Conservation (phyloP, 805 yeast genomes). For the Lipomyces sp. region DNA sequence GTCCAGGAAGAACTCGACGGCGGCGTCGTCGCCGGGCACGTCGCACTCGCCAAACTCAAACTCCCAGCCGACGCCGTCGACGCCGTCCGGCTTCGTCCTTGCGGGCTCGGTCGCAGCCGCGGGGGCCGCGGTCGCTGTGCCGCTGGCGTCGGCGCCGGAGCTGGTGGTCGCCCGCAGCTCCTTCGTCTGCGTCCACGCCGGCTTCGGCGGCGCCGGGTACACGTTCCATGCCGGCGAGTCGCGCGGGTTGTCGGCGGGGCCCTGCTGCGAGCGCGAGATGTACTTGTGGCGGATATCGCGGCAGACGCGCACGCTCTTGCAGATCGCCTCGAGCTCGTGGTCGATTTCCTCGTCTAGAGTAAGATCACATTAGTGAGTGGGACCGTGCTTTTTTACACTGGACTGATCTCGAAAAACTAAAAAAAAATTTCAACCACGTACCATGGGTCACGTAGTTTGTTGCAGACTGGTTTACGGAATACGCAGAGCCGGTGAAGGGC, state of each 20-base stretch:
- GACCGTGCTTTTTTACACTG: too few relatives aligned
- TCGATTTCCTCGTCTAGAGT: slow-evolving; percentile 22
- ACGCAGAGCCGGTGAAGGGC: too few relatives aligned
- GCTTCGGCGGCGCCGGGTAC: slow-evolving; percentile 92
- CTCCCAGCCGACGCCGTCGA: slow-evolving; percentile 43
- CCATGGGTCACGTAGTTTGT: too few relatives aligned
- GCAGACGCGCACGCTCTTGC: slow-evolving; percentile 46
- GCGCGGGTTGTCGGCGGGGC: slow-evolving; percentile 78
- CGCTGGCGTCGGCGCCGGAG: slow-evolving; percentile 32
- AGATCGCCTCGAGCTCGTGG: slow-evolving; percentile 39
- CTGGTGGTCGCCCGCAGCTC: slow-evolving; percentile 48
- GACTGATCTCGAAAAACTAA: too few relatives aligned
- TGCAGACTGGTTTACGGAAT: too few relatives aligned
- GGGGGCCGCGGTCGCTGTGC: slow-evolving; percentile 25
- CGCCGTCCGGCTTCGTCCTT: slow-evolving; percentile 15
- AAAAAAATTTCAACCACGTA: too few relatives aligned
- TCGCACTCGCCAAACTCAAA: slow-evolving; percentile 58
- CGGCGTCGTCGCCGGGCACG: slow-evolving; percentile 50
- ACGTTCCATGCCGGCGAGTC: slow-evolving; percentile 69
- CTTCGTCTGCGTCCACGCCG: slow-evolving; percentile 71
- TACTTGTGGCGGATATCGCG: slow-evolving; percentile 74
- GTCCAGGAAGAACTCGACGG: slow-evolving; percentile 48
- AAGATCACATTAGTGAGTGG: too few relatives aligned
- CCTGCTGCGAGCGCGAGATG: slow-evolving; percentile 66
- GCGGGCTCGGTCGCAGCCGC: neutral